phyloP scores from a whole-genome alignment of 306 rosid species.

The Sechiopsis laciniata region DNA sequence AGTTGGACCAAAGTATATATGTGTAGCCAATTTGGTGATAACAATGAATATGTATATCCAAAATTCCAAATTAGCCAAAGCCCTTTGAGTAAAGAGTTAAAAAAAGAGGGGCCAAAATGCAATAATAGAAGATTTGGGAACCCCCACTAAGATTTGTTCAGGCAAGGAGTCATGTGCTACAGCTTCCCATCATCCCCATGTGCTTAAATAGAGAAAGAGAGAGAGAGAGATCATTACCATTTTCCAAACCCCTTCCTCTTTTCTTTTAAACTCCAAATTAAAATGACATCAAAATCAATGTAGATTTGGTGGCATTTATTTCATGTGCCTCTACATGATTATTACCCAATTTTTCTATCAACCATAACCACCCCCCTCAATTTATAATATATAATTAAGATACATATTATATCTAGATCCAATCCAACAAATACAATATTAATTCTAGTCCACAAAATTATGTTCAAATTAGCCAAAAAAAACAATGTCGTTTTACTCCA shows the following conservation, averaged over 20 bases:
- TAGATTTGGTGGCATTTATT: conserved; percentile 16
- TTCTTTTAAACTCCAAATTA: background rate
- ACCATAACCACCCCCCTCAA: background rate
- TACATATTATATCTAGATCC: background rate
- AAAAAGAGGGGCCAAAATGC: no score
- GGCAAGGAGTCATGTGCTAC: conserved; percentile 12
- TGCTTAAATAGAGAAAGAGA: conserved; percentile 4
- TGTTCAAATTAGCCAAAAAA: no score
- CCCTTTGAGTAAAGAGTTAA: no score
- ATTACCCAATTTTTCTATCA: background rate
- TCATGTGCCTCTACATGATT: background rate
- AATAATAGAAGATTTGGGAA: no score
- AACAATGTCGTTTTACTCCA: no score
- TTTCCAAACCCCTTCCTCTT: background rate
- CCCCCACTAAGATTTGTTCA: background rate
- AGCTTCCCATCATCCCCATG: background rate
- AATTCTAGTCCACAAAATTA: no score
- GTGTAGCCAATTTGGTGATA: no score
- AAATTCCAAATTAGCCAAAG: no score
- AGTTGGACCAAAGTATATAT: background rate
- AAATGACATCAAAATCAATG: conserved; percentile 4
- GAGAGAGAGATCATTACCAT: background rate
- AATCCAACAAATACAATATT: background rate
- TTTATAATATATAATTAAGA: no score
- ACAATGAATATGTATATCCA: no score